These are phyloP conservation scores for Westerdykella sp. DNA, from an alignment of 2,329 filamentous ascomycete genomes.

Conservation along the genomic window DNA sequence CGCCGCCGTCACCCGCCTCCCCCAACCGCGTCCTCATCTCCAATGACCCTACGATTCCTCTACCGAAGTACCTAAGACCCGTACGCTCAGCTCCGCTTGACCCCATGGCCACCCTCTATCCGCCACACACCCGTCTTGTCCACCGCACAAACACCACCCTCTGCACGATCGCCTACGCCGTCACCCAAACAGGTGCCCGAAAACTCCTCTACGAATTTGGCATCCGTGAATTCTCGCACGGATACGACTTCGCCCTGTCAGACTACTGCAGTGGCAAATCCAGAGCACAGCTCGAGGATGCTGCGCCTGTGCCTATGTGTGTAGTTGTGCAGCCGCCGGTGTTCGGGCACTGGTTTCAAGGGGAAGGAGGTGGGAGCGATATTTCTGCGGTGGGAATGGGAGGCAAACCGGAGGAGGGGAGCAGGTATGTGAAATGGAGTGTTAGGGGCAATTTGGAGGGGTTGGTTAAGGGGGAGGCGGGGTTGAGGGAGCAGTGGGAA, in stretches of 20 bases:
- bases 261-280: slow-evolving; percentile 17
- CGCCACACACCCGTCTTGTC: slow-evolving; percentile 16
- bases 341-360: slow-evolving; percentile 17
- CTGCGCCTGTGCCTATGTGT: slow-evolving; percentile 11
- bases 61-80: slow-evolving; percentile 16
- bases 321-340: slow-evolving; percentile 22
- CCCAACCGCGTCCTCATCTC: slow-evolving; percentile 16
- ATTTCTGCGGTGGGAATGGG: slow-evolving; percentile 17
- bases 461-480: slow-evolving; percentile 12
- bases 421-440: slow-evolving; percentile 18
- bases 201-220: slow-evolving; percentile 25
- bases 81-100: slow-evolving; percentile 13
- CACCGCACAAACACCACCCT: slow-evolving; percentile 16
- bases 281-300: slow-evolving; percentile 7
- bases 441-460: slow-evolving; percentile 19
- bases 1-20: slow-evolving; percentile 6
- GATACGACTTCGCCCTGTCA: slow-evolving; percentile 19
- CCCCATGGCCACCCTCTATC: slow-evolving; percentile 13
- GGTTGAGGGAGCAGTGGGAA: slow-evolving; percentile 12
- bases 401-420: slow-evolving; percentile 9
- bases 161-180: slow-evolving; percentile 22
- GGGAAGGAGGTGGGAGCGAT: slow-evolving; percentile 14
- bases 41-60: slow-evolving; percentile 17
- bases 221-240: slow-evolving; percentile 19
- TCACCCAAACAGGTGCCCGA: slow-evolving; percentile 21